Base-by-base conservation (phyloP, 2,329 filamentous ascomycete genomes). In the Lachnellula occidentalis region DNA sequence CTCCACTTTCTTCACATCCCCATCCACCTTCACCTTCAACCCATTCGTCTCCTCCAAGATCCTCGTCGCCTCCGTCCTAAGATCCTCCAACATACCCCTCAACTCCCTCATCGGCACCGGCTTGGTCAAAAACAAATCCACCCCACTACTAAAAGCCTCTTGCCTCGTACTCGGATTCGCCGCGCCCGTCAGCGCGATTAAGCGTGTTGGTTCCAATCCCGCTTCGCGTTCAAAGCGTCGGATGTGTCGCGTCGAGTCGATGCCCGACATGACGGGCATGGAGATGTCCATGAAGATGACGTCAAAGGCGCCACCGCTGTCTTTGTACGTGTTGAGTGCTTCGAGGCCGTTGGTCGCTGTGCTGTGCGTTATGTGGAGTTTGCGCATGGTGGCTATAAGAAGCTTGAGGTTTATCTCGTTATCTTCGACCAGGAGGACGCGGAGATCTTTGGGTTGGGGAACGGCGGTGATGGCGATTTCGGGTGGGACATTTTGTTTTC, bases 41-140 rank as follows among this genome's bases (percentile, higher is more conserved):
- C 8, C 27, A 31, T 41, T 27, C n/a, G 19, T 41, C 12, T n/a
- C 19, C 46, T 48, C 34, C 31, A 48, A 48, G 12, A 48, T 48
- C 46, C 34, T 48, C 19, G 11, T 17, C 4, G 22, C 62, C 27
- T 63, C 59, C 36, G 42, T 61, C 57, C 54, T 61, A 47, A 67
- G 57, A 55, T 66, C 62, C 53, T 67, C 64, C 53, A 68, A 51
- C 62, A 68, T 64, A 11, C 50, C 56, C 50, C 62, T 59, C 41
- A 68, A 45, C 21, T 61, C 57, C 45, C 61, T 66, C 66, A 68
- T 68, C 37, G 66, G 59, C 27, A 80, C 75, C 0, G 78, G 78
- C 64, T 80, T 80, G 15, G 79, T 79, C 17, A 82, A 60, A 51
- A 80, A 81, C 7, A 80, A 53, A 56, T 82, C 78, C 6, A 82